Evolutionary conservation across 2,329 filamentous ascomycete genomes (phyloP).

Genomic region (Sporothrix protearum): DNA sequence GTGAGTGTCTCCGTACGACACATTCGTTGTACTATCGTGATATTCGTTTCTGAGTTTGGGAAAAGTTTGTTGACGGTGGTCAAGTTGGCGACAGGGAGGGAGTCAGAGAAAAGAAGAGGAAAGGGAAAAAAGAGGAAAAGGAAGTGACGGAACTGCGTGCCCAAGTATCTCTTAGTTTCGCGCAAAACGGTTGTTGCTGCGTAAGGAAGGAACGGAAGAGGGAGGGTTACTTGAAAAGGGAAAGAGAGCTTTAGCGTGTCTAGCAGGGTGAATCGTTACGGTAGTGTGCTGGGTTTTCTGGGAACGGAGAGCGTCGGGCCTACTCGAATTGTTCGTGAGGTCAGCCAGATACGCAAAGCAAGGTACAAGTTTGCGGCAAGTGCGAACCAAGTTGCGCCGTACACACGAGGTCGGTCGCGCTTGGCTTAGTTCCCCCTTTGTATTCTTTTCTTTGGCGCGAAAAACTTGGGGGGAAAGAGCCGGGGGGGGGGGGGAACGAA

Average conservation of each 20-base stretch:
- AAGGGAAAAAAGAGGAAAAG: not conserved
- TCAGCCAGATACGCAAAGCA: conserved; percentile 7
- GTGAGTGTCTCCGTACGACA: conserved; percentile 1
- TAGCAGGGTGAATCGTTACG: not conserved
- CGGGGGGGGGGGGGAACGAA: not conserved
- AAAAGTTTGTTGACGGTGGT: not conserved
- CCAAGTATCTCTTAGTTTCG: not conserved
- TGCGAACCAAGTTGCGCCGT: not conserved
- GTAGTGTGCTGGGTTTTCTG: not conserved
- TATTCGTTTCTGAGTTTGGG: not conserved
- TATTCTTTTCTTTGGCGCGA: not conserved
- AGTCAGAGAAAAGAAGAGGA: not conserved
- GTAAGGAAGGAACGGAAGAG: conserved; percentile 18
- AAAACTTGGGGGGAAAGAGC: conserved; percentile 6
- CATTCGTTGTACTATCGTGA: not conserved
- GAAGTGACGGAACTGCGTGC: not conserved
- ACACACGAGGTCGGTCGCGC: conserved; percentile 7
- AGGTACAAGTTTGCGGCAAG: not conserved
- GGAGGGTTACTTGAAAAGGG: conserved; percentile 25
- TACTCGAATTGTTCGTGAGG: not conserved
- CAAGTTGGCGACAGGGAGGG: conserved; percentile 9
- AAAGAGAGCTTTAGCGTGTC: conserved; percentile 16
- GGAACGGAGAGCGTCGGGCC: not conserved
- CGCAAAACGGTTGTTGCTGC: conserved; percentile 8
- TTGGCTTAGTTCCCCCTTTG: not conserved